Conservation (phyloP, 2,329 filamentous ascomycete species). For the Ceratocystiopsis brevicomis region DNA sequence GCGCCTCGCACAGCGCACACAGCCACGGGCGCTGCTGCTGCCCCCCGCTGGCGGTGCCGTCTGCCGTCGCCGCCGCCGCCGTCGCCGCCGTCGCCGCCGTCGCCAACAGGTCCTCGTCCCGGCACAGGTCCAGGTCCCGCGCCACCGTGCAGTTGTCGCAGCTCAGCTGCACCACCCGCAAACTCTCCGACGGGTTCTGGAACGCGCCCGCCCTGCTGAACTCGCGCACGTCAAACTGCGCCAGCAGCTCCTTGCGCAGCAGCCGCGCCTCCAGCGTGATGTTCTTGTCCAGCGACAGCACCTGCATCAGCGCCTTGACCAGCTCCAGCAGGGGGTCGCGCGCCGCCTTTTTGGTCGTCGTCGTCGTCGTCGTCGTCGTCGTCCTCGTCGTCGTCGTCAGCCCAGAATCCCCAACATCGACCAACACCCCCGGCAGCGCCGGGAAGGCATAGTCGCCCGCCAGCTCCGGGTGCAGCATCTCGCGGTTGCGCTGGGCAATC, state of each 20-base stretch:
- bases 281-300: slow-evolving; percentile 76
- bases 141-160: slow-evolving; percentile 84
- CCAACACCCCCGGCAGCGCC: slow-evolving; percentile 47
- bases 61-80: too few relatives aligned
- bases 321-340: slow-evolving; percentile 71
- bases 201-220: slow-evolving; percentile 82
- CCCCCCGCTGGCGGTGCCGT: slow-evolving; percentile 2
- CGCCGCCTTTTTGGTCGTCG: slow-evolving; percentile 12
- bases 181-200: slow-evolving; percentile 59
- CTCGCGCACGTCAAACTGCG: slow-evolving; percentile 84
- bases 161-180: slow-evolving; percentile 57
- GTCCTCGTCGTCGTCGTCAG: too few relatives aligned
- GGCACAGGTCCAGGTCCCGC: slow-evolving; percentile 78
- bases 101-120: slow-evolving; percentile 58
- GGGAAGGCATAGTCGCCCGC: slow-evolving; percentile 79
- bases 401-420: slow-evolving; percentile 8
- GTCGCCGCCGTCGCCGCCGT: slow-evolving; percentile 3
- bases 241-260: slow-evolving; percentile 72
- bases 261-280: slow-evolving; percentile 76
- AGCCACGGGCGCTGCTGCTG: slow-evolving; percentile 38
- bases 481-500: slow-evolving; percentile 70
- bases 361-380: background rate
- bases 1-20: slow-evolving; percentile 56
- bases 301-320: slow-evolving; percentile 83
- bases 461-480: slow-evolving; percentile 76